Base-by-base conservation (phyloP, 1,284 basidiomycete genomes). In the Golubevia pallescens region DNA sequence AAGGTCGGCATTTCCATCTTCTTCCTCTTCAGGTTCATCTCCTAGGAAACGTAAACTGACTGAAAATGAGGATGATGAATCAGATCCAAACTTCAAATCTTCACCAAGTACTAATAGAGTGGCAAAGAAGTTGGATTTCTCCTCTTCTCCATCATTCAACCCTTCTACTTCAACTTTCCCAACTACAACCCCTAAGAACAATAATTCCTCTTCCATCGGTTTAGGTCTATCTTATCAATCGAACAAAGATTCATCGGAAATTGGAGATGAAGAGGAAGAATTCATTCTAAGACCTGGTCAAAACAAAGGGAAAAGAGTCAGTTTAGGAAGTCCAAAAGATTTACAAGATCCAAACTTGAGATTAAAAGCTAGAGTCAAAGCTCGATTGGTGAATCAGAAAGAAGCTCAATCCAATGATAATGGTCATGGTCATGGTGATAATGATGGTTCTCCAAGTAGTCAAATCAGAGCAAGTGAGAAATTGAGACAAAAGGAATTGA, bases 261-360 rank as follows among this genome's bases (percentile, higher is more conserved):
- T 64, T 1, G 66, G 62, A 3, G 69, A 67, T 16, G 67, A 73
- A 28, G 74, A 76, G 20, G 74, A 76, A 54, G 74, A 71, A 0
- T 67, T 73, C 13, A 66, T 74, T 0, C 69, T 76, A 21, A 76
- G 71, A 3, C 73, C 73, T 0, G 73, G 73, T 55, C 58, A 67
- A 20, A 10, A 57, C 14, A 72, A 67, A 10, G 70, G 68, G 4
- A 68, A 66, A 6, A 52, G 73, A 10, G 60, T 74, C 3, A 48
- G 42, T 48, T 16, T 48, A 13, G 42, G 42, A 48, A 48, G 42
- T 48, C 42, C 42, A 48, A 48, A 48, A 48, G 42, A 16, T 48
- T 48, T 48, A 48, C 10, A 48, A 48, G 42, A 48, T 48, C 42
- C 42, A 48, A 48, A 48, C 16, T 16, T 48, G 13, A 48, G 42